phyloP scores from a whole-genome alignment of 2,329 filamentous ascomycete species.

The Thelonectria blattea region DNA sequence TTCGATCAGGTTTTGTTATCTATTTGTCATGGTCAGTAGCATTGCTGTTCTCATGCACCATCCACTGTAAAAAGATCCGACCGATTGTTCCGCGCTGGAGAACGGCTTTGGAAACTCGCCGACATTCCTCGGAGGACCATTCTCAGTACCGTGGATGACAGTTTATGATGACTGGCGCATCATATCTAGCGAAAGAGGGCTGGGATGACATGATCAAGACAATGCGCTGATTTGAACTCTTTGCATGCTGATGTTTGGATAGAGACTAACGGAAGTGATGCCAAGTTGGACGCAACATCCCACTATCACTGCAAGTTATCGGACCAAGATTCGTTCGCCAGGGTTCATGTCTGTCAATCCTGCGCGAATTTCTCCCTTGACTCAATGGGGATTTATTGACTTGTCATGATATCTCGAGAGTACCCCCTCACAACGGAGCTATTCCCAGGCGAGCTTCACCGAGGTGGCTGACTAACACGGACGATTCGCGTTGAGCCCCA shows the following conservation, averaged over 20 bases:
- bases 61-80: neutral
- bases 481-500: conserved; percentile 29
- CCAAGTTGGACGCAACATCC: too few species aligned
- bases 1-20: neutral
- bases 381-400: neutral
- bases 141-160: neutral
- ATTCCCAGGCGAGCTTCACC: conserved; percentile 37
- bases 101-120: neutral
- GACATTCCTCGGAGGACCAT: neutral
- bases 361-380: neutral
- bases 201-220: neutral
- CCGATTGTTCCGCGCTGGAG: neutral
- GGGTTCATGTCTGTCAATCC: neutral
- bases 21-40: neutral
- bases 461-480: conserved; percentile 32
- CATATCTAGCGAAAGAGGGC: neutral
- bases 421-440: conserved; percentile 8
- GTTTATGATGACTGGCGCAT: neutral
- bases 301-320: too few species aligned
- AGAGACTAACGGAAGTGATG: too few species aligned
- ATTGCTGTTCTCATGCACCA: neutral
- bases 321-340: too few species aligned
- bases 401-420: neutral
- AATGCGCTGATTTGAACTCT: too few species aligned
- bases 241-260: too few species aligned